These are phyloP conservation scores for Angomonas deanei DNA, from an alignment of 208 protist genomes.

Conservation along the genomic window DNA sequence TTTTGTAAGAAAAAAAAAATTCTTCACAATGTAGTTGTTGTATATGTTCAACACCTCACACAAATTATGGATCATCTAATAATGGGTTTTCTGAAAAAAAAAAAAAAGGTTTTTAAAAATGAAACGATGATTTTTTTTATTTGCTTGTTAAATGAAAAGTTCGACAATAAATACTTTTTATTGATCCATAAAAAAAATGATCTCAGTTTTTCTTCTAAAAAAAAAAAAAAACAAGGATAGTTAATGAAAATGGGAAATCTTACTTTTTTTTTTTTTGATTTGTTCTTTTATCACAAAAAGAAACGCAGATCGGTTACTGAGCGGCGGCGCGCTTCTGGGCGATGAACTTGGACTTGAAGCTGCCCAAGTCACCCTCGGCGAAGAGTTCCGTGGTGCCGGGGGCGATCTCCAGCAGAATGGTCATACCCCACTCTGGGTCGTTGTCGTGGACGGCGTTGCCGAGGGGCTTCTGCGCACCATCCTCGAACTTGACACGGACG, in stretches of 20 bases:
- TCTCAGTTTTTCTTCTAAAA: too few species aligned
- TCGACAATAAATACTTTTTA: too few species aligned
- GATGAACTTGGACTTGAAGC: slow-evolving; percentile 12
- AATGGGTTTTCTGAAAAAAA: too few species aligned
- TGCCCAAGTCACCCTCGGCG: slow-evolving; percentile 5
- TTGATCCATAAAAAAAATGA: too few species aligned
- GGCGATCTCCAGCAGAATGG: slow-evolving; percentile 4
- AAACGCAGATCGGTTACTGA: not conserved
- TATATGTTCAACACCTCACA: too few species aligned
- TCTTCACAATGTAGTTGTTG: too few species aligned
- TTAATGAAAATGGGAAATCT: not conserved
- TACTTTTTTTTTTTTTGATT: not conserved
- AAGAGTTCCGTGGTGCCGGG: slow-evolving; percentile 3
- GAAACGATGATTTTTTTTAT: too few species aligned
- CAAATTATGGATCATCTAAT: too few species aligned
- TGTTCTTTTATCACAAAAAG: not conserved
- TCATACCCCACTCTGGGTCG: slow-evolving; percentile 11
- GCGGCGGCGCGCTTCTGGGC: slow-evolving; percentile 2
- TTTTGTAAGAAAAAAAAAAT: too few species aligned
- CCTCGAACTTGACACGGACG: slow-evolving; percentile 35
- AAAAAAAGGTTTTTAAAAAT: too few species aligned
- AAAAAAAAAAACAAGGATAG: not conserved
- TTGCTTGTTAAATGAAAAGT: too few species aligned
- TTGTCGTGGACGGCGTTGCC: slow-evolving; percentile 27
- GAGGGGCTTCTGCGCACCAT: slow-evolving; percentile 26